phyloP scores from a whole-genome alignment of 2,329 filamentous ascomycete genomes.

The Colletotrichum agaves region DNA sequence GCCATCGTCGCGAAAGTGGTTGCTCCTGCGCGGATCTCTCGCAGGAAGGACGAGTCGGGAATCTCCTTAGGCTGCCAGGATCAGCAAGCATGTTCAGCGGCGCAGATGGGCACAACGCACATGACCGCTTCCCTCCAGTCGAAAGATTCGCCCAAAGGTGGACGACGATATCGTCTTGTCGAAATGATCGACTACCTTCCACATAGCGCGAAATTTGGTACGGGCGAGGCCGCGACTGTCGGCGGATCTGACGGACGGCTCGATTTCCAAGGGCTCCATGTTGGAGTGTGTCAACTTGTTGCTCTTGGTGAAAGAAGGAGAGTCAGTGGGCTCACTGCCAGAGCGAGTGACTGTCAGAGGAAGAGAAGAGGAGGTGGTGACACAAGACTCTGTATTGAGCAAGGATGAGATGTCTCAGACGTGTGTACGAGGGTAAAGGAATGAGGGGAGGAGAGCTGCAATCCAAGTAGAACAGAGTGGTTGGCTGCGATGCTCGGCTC shows the following conservation, averaged over 20 bases:
- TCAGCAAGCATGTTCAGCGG: not conserved
- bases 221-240: conserved; percentile 38
- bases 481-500: not conserved
- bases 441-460: not conserved
- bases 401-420: conserved; percentile 37
- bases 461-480: not conserved
- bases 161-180: conserved; percentile 53
- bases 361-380: conserved; percentile 25
- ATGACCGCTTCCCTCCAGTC: conserved; percentile 74
- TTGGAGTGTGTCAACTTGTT: conserved; percentile 36
- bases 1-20: conserved; percentile 87
- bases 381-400: conserved; percentile 32
- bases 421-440: conserved; percentile 20
- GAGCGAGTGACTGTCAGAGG: conserved; percentile 12
- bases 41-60: conserved; percentile 76
- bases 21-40: conserved; percentile 81
- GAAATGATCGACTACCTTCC: conserved; percentile 49
- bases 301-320: conserved; percentile 32
- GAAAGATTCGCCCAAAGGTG: conserved; percentile 69
- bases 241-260: conserved; percentile 19
- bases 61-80: conserved; percentile 70
- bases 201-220: conserved; percentile 46
- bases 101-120: conserved; percentile 55
- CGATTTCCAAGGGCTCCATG: conserved; percentile 35
- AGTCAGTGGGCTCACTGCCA: conserved; percentile 19